These are phyloP conservation scores for Nothophytophthora sp. DNA, from an alignment of 352 stramenopile species.

Conservation along the genomic window DNA sequence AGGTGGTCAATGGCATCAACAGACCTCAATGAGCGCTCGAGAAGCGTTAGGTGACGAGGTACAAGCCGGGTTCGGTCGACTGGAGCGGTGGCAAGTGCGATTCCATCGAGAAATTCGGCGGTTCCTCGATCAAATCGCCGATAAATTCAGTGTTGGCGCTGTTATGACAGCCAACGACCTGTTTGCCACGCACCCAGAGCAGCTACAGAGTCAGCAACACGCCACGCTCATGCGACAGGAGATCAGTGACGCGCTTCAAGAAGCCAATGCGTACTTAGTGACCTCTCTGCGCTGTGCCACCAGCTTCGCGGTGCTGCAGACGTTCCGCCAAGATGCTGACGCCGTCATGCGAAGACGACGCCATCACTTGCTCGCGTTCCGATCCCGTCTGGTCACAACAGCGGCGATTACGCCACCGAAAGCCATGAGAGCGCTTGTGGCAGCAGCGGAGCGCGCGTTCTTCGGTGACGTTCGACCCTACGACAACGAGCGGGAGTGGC, in stretches of 20 bases:
- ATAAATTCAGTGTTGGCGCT: slow-evolving; percentile 14
- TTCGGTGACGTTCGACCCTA: slow-evolving; percentile 18
- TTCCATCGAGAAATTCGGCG: slow-evolving; percentile 32
- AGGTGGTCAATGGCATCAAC: not conserved
- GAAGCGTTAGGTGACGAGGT: not conserved
- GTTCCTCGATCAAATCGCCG: slow-evolving; percentile 21
- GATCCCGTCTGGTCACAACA: slow-evolving; percentile 1
- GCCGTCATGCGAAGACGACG: slow-evolving; percentile 14
- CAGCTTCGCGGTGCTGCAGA: slow-evolving; percentile 23
- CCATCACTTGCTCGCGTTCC: slow-evolving; percentile 9
- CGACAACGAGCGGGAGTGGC: slow-evolving; percentile 22
- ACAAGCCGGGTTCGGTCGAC: slow-evolving; percentile 7
- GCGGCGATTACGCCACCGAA: not conserved
- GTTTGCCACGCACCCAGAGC: slow-evolving; percentile 20
- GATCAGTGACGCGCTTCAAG: slow-evolving; percentile 8
- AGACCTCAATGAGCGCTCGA: not conserved
- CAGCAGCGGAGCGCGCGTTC: slow-evolving; percentile 4
- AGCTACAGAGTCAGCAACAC: slow-evolving; percentile 23
- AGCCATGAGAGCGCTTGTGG: slow-evolving; percentile 7
- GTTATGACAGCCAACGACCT: slow-evolving; percentile 8
- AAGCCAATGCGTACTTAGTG: slow-evolving; percentile 6
- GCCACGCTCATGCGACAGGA: slow-evolving; percentile 12
- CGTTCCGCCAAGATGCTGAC: slow-evolving; percentile 14
- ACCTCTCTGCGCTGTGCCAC: slow-evolving; percentile 14
- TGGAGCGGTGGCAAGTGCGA: slow-evolving; percentile 34